phyloP scores from a whole-genome alignment of 192 early-diverging fungal genomes.

The Rhizophagus sp. region DNA sequence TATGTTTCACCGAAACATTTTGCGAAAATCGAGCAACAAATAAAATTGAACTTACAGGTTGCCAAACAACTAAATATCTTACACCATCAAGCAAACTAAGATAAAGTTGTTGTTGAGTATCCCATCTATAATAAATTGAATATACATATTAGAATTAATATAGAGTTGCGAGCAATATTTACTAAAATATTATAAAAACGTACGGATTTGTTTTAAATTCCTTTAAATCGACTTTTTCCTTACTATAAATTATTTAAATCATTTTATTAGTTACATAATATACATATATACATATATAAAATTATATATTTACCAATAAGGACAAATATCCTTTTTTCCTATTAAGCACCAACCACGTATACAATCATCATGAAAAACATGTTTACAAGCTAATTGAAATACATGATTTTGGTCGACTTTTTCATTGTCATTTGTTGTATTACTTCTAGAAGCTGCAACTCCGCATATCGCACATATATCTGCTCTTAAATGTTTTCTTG shows the following conservation, averaged over 20 bases:
- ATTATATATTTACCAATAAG: slow-evolving; percentile 47
- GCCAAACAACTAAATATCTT: slow-evolving; percentile 54
- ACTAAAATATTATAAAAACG: slow-evolving; percentile 20
- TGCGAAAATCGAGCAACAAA: not conserved
- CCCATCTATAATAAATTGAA: slow-evolving; percentile 46
- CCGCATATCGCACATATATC: slow-evolving; percentile 63
- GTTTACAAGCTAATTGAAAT: slow-evolving; percentile 50
- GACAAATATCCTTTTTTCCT: slow-evolving; percentile 66
- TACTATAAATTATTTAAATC: slow-evolving; percentile 36
- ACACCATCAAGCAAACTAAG: slow-evolving; percentile 61
- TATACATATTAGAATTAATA: not conserved
- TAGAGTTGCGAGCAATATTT: not conserved
- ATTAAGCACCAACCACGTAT: slow-evolving; percentile 67
- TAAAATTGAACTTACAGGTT: slow-evolving; percentile 42
- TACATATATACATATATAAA: not conserved
- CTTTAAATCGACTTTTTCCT: slow-evolving; percentile 64
- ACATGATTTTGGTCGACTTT: slow-evolving; percentile 36
- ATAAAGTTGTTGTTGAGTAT: slow-evolving; percentile 64
- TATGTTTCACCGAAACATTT: not conserved
- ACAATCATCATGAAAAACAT: slow-evolving; percentile 64
- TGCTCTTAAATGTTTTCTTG: slow-evolving; percentile 52
- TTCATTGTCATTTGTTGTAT: not conserved
- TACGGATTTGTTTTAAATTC: slow-evolving; percentile 63
- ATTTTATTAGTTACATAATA: not conserved
- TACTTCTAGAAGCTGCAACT: slow-evolving; percentile 13